Base-by-base conservation (phyloP, 352 stramenopile species). In the Globisporangium radiosum region DNA sequence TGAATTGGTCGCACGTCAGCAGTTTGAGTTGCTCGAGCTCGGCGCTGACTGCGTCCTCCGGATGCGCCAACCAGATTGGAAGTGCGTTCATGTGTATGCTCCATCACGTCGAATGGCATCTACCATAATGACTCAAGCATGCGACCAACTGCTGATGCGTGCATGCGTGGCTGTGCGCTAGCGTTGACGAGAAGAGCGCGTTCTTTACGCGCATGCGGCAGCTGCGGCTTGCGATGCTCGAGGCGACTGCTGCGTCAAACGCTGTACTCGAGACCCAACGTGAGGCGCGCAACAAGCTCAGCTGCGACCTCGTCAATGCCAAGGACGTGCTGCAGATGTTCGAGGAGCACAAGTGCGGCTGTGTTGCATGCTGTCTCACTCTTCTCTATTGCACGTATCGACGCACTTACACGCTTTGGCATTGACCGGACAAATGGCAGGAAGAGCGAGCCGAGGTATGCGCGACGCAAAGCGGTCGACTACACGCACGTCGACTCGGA, bases 191-290 rank as follows among this genome's bases (percentile, higher is more conserved):
- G n/a, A 85, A 81, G 60, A 82, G 70, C 11, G 38, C 42, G 3
- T 69, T 81, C 42, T 90, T 73, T 69, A 88, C 75, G 15, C 68
- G 66, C 8, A 67, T 90, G 59, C 73, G 70, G n/a, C 77, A 90
- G 53, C 72, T 88, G 63, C 69, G 80, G 8, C 70, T 88, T 44
- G 80, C 59, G 15, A 72, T 84, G 64, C 36, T 71, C 7, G 64
- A 78, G 59, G 62, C 59, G 4, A 66, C 57, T 5, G 52, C 61
- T 1, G 17, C 65, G 9, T 82, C 68, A n/a, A 49, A 57, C 5
- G 56, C 60, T 5, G 59, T 63, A 3, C 75, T 88, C 19, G 69
- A 81, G 1, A 54, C 39, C 6, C 76, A 86, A 17, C 74, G 75
- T 17, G 58, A 55, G 10, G 48, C 79, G 25, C 65, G 72, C 15